phyloP scores from a whole-genome alignment of 192 early-diverging fungal species.

The Umbelopsis sp. region DNA sequence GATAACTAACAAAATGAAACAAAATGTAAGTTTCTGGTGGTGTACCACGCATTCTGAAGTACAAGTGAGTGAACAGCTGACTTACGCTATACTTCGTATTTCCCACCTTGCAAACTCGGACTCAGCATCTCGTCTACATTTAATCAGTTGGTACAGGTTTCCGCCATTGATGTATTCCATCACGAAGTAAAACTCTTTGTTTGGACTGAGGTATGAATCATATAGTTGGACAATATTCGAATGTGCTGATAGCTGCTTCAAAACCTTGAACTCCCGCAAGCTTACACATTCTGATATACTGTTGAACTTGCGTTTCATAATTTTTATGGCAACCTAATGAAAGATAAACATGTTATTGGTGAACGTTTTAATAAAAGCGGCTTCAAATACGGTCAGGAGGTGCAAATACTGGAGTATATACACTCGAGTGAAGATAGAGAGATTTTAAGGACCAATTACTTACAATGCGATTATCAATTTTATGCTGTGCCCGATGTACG shows the following conservation, averaged over 20 bases:
- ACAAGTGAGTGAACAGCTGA: not conserved
- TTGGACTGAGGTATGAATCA: constrained; percentile 79
- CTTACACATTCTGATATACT: constrained; percentile 70
- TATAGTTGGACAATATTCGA: constrained; percentile 84
- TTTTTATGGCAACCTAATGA: constrained; percentile 82
- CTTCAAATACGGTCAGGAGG: too few species aligned
- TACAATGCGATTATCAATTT: constrained; percentile 67
- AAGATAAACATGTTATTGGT: not conserved
- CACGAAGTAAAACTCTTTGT: constrained; percentile 89
- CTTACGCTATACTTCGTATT: constrained; percentile 79
- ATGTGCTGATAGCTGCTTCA: constrained; percentile 75
- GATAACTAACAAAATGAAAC: constrained; percentile 56
- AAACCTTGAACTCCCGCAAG: constrained; percentile 80
- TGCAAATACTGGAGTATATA: too few species aligned
- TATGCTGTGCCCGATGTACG: constrained; percentile 70
- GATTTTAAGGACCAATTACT: constrained; percentile 10
- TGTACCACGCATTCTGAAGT: not conserved
- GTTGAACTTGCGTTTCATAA: constrained; percentile 84
- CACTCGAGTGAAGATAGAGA: not conserved
- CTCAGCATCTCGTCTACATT: constrained; percentile 63
- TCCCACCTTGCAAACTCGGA: constrained; percentile 60
- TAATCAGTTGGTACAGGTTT: constrained; percentile 91
- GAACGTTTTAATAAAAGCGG: not conserved
- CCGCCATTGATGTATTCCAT: constrained; percentile 94
- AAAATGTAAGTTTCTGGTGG: not conserved